These are phyloP conservation scores for Onygenales sp. DNA, from an alignment of 2,329 filamentous ascomycete genomes.

Conservation along the genomic window DNA sequence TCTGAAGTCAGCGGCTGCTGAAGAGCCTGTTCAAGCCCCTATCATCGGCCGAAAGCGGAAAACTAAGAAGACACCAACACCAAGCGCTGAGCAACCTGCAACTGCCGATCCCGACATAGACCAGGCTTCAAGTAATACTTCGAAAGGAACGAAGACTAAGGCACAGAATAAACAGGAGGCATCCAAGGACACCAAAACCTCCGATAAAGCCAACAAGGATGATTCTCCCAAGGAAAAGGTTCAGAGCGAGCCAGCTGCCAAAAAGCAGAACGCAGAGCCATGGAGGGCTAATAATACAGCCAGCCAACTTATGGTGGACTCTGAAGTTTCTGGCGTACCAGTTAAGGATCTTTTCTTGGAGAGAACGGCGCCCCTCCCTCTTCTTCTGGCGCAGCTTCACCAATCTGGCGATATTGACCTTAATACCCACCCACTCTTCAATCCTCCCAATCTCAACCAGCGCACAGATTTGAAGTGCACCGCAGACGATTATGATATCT, in stretches of 20 bases:
- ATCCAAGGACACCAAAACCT: neutral
- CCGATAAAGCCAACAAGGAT: constrained; percentile 11
- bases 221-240: constrained; percentile 15
- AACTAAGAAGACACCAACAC: constrained; percentile 35
- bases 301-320: constrained; percentile 29
- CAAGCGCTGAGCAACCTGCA: constrained; percentile 3
- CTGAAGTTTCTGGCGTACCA: constrained; percentile 23
- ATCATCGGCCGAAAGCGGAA: constrained; percentile 57
- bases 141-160: constrained; percentile 3
- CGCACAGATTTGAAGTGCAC: constrained; percentile 34
- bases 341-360: constrained; percentile 34
- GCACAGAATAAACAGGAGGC: neutral
- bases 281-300: constrained; percentile 33
- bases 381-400: constrained; percentile 30
- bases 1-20: constrained; percentile 22
- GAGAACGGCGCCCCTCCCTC: constrained; percentile 28
- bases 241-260: constrained; percentile 1
- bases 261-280: constrained; percentile 18
- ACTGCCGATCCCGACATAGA: constrained; percentile 6
- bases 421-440: constrained; percentile 30
- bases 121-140: neutral
- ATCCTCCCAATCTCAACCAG: constrained; percentile 31
- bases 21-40: constrained; percentile 50
- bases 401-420: constrained; percentile 27
- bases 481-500: constrained; percentile 29